Conservation (phyloP, 768 basidiomycete species). For the Pleurotus sapidus region DNA sequence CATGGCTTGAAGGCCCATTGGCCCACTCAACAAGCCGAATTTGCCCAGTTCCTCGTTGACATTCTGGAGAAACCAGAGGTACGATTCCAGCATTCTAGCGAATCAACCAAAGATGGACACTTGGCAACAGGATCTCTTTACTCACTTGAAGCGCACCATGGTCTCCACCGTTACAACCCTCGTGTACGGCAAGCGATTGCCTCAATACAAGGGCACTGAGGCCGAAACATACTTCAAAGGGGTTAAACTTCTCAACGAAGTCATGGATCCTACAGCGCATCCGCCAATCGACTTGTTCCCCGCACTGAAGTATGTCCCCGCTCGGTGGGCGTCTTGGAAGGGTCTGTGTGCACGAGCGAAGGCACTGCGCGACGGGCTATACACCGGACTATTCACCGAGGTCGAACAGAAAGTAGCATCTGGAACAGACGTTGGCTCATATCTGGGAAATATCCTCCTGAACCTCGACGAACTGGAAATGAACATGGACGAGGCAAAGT, state of each 20-base stretch:
- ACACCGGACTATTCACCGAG: constrained; percentile 3
- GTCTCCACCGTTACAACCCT: constrained; percentile 11
- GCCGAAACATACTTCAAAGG: constrained; percentile 6
- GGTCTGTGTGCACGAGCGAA: not conserved
- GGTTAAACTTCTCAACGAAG: not conserved
- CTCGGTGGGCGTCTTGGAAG: constrained; percentile 17
- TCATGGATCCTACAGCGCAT: constrained; percentile 9
- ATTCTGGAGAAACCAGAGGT: constrained; percentile 23
- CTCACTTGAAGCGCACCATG: constrained; percentile 9
- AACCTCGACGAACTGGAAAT: constrained; percentile 10
- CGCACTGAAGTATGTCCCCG: constrained; percentile 14
- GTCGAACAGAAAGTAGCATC: constrained; percentile 7
- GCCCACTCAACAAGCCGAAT: constrained; percentile 24
- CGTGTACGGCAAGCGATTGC: constrained; percentile 11
- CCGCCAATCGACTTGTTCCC: constrained; percentile 14
- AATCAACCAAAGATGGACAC: too few relatives aligned
- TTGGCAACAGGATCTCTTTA: constrained; percentile 9
- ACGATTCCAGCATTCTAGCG: too few relatives aligned
- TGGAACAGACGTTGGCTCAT: constrained; percentile 19
- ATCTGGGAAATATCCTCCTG: constrained; percentile 19
- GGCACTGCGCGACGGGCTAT: constrained; percentile 4
- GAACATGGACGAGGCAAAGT: constrained; percentile 8
- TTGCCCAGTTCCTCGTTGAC: constrained; percentile 26
- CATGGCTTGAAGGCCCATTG: constrained; percentile 16
- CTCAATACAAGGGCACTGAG: constrained; percentile 9